Evolutionary conservation across 1,284 basidiomycete genomes (phyloP).

Genomic region (Cutaneotrichosporon sp.): DNA sequence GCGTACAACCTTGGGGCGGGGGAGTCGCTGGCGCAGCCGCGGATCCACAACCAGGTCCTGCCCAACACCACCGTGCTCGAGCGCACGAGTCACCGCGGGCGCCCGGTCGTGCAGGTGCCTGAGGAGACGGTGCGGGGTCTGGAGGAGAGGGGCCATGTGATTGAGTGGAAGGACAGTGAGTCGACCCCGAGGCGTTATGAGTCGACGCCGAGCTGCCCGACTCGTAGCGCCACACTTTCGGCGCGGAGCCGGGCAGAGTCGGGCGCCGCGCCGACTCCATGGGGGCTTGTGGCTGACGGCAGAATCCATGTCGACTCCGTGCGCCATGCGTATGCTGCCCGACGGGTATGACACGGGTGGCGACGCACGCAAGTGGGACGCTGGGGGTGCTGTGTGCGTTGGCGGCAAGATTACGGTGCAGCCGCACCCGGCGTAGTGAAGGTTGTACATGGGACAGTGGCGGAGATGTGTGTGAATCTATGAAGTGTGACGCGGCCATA

Average conservation of each 20-base stretch:
- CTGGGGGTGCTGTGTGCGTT: slow-evolving; percentile 27
- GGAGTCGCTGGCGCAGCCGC: slow-evolving; percentile 33
- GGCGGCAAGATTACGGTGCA: background rate
- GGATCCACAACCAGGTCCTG: slow-evolving; percentile 49
- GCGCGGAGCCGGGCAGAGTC: no score
- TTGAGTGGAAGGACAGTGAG: slow-evolving; percentile 34
- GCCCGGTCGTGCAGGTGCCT: slow-evolving; percentile 28
- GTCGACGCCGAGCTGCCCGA: no score
- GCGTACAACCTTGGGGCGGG: slow-evolving; percentile 32
- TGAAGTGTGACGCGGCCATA: no score
- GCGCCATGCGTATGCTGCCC: slow-evolving; percentile 30
- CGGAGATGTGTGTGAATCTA: no score
- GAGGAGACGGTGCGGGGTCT: slow-evolving; percentile 29
- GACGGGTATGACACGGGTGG: slow-evolving; percentile 30
- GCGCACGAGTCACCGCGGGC: slow-evolving; percentile 22
- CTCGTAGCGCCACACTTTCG: background rate
- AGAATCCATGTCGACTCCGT: slow-evolving; percentile 31
- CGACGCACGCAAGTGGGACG: slow-evolving; percentile 40
- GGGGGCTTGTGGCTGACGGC: slow-evolving; percentile 10
- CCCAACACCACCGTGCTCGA: slow-evolving; percentile 41
- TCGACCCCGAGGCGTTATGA: background rate
- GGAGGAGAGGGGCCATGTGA: slow-evolving; percentile 32
- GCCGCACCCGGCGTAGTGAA: background rate
- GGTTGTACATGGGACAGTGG: background rate
- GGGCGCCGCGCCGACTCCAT: no score